Evolutionary conservation across 139 green algal species (phyloP), one percentile per base, ranked within the genome.

Genomic region (Coelastrella sp.): DNA sequence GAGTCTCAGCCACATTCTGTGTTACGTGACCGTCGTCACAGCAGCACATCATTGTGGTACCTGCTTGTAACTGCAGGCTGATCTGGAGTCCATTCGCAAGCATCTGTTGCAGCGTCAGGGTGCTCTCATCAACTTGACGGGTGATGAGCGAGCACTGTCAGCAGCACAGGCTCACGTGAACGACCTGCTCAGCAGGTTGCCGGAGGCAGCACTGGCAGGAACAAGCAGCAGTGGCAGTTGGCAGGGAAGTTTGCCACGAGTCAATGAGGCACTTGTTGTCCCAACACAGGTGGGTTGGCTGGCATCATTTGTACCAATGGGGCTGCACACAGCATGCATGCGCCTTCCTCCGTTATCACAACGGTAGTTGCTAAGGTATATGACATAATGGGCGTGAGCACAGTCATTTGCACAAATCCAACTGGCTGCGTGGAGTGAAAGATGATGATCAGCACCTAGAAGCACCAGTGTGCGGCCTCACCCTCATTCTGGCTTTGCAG

Each of bases 111-210:
- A 94, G 84, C 87, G 90, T n/a, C 84, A 87, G 15, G 96, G 95
- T 17, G 88, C 92, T 19, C 84, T 98, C 15, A 91, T 99, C 59
- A 99, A 99, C 94, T 69, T 99, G 63, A 99, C 97, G 0, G 97
- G 86, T 5, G 97, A 99, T 82, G 88, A 91, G 2, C 57, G 78
- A 34, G 96, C 95, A 9, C 91, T 99, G 78, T 43, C 77, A n/a
- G 72, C 88, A 34, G 89, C 91, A 17, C 13, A 86, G n/a, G 81
- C 77, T 11, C 79, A 90, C 25, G 83, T 99, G 8, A 38, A 81
- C 17, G 90, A 85, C n/a, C 95, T 99, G 85, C 91, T 99, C 85
- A 63, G 79, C 11, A 86, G 94, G 1, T 88, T 99, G 86, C 96
- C 97, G 0, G 86, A 80, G 32, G 41, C 66, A 13, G 82, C 83